Base-by-base conservation (phyloP, 108 stramenopile species). In the Fragilaria radians region DNA sequence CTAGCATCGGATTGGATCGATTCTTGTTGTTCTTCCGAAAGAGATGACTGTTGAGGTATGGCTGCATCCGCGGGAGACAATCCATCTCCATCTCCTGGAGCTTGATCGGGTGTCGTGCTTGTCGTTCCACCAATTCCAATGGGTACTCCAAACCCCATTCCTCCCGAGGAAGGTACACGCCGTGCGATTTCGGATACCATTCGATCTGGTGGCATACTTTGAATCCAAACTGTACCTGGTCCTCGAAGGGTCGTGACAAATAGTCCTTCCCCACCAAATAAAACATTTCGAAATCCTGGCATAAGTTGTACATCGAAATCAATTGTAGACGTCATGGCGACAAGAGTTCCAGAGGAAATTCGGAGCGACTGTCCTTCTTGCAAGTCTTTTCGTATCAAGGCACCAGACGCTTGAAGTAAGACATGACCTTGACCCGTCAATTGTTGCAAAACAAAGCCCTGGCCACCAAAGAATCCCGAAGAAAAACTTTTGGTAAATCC, bases 211-310 rank as follows among this genome's bases (percentile, higher is more conserved):
- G 93, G 93, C 74, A 89, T 71, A 18, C 89, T 86, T 60, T 94
- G 93, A 3, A 94, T 71, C 82, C 88, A 91, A 5, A 89, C 82
- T 4, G 52, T 59, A 2, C 83, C 83, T 1, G 92, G 92, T 29
- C 93, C 93, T 21, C 60, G 79, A 33, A 94, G 71, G 23, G 86
- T 80, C 18, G 93, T 88, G 11, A 94, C 57, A 68, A 94, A 94
- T 19, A 94, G 48, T 5, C 90, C 93, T 61, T 91, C 90, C 2
- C 90, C 90, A 31, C 93, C 93, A 76, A 94, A 94, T 72, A 94
- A 63, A 27, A 73, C 90, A 70, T 94, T 94, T 61, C 86, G 89
- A 49, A 94, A 74, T 4, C 90, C 90, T 5, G 77, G 67, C 59
- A 90, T 70, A 67, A 73, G 83, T 78, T 89, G 72, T 55, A 94